phyloP scores from a whole-genome alignment of 495 filamentous ascomycete species.

The Aspergillus conjunctus region DNA sequence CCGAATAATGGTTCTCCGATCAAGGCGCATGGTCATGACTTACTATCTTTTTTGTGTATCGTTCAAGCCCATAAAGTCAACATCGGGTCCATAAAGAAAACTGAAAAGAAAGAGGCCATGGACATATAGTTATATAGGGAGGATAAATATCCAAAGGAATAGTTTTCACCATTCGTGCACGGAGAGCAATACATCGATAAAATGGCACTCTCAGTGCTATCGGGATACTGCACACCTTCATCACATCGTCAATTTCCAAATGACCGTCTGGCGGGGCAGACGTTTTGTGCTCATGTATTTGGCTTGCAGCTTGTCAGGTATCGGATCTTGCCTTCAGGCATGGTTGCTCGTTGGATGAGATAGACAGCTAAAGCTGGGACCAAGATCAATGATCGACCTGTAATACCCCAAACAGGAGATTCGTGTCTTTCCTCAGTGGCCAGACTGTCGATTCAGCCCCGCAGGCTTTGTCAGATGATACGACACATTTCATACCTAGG shows the following conservation, averaged over 20 bases:
- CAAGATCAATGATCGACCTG: constrained; percentile 22
- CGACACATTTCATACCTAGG: constrained; percentile 9
- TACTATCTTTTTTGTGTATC: background rate
- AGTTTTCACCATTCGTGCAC: too few species aligned
- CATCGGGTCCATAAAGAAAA: background rate
- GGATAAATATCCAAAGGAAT: too few species aligned
- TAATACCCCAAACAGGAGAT: constrained; percentile 18
- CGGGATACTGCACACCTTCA: too few species aligned
- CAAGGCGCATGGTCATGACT: background rate
- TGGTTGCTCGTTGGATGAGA: constrained; percentile 9
- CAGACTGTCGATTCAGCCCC: constrained; percentile 17
- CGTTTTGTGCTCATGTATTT: constrained; percentile 3
- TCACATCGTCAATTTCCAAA: too few species aligned
- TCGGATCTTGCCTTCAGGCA: background rate
- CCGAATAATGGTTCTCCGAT: background rate
- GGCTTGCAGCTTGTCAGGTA: constrained; percentile 9
- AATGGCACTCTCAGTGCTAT: too few species aligned
- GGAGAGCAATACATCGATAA: too few species aligned
- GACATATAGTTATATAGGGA: too few species aligned
- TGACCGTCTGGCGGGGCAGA: too few species aligned
- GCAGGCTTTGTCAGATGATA: constrained; percentile 30
- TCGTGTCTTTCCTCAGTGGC: constrained; percentile 9
- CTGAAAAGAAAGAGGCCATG: too few species aligned
- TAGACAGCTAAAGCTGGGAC: background rate
- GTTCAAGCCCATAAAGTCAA: too few species aligned